These are phyloP conservation scores for Leccinum pellstonianum DNA, from an alignment of 768 basidiomycete genomes.

Conservation along the genomic window DNA sequence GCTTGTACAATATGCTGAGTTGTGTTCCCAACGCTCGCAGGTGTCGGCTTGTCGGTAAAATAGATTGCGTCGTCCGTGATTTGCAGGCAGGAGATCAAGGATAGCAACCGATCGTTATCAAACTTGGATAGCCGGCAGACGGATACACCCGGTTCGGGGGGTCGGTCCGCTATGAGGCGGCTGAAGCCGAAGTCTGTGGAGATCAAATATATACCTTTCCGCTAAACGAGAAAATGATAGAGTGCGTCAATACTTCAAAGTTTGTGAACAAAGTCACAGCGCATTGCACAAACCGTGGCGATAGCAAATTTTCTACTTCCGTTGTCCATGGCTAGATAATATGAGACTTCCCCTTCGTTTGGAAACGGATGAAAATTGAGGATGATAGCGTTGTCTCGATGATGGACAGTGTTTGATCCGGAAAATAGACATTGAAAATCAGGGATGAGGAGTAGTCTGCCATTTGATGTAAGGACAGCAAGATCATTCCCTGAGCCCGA, in stretches of 20 bases:
- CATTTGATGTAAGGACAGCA: constrained; percentile 30
- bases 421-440: constrained; percentile 28
- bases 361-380: constrained; percentile 26
- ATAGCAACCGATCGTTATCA: constrained; percentile 17
- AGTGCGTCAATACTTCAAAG: background rate
- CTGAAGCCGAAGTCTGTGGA: constrained; percentile 26
- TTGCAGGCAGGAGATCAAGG: constrained; percentile 49
- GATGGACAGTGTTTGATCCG: constrained; percentile 33
- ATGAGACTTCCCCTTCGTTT: constrained; percentile 28
- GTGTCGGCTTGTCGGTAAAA: constrained; percentile 35
- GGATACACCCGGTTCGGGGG: constrained; percentile 33
- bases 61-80: constrained; percentile 54
- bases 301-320: constrained; percentile 41
- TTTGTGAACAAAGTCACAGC: background rate
- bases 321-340: constrained; percentile 50
- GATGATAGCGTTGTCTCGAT: constrained; percentile 36
- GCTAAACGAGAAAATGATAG: background rate
- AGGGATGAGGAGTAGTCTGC: constrained; percentile 28
- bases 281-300: constrained; percentile 40
- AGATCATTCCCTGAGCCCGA: constrained; percentile 46
- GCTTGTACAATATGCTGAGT: background rate
- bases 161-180: constrained; percentile 26
- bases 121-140: constrained; percentile 20
- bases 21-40: background rate
- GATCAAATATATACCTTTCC: constrained; percentile 27